Conservation (phyloP, 495 filamentous ascomycete species). For the Rusavskia elegans region DNA sequence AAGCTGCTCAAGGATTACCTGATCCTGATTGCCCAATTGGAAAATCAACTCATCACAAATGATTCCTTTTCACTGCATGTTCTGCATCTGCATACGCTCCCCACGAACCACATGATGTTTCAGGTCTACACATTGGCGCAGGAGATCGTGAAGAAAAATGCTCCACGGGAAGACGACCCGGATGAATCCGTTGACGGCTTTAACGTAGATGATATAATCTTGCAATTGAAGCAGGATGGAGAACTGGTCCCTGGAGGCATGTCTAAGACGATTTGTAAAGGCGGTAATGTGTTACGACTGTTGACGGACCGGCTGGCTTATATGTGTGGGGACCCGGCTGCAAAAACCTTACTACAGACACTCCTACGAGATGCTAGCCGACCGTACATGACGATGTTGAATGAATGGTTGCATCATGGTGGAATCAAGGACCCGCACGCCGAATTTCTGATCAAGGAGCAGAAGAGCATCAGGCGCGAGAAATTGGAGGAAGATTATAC, state of each 20-base stretch:
- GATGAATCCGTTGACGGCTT: slow-evolving; percentile 72
- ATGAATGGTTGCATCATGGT: slow-evolving; percentile 95
- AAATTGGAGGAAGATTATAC: slow-evolving; percentile 90
- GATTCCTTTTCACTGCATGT: slow-evolving; percentile 79
- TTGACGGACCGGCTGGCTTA: slow-evolving; percentile 69
- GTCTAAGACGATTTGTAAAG: slow-evolving; percentile 87
- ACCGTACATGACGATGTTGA: slow-evolving; percentile 95
- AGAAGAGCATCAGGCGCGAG: slow-evolving; percentile 85
- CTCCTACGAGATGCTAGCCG: slow-evolving; percentile 76
- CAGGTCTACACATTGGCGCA: slow-evolving; percentile 77
- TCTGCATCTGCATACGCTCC: slow-evolving; percentile 77
- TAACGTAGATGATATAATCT: slow-evolving; percentile 77
- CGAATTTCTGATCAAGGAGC: slow-evolving; percentile 90
- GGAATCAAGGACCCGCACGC: slow-evolving; percentile 87
- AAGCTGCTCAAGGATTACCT: slow-evolving; percentile 87
- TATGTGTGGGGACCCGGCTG: slow-evolving; percentile 86
- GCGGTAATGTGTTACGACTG: slow-evolving; percentile 72
- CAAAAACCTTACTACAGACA: slow-evolving; percentile 59
- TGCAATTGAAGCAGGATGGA: slow-evolving; percentile 62
- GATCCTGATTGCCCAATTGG: slow-evolving; percentile 79
- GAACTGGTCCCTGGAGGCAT: slow-evolving; percentile 61
- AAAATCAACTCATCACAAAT: slow-evolving; percentile 78
- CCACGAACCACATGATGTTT: slow-evolving; percentile 74
- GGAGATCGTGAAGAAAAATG: slow-evolving; percentile 75
- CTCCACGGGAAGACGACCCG: slow-evolving; percentile 69